These are phyloP conservation scores for Leccinum imitatum DNA, from an alignment of 768 basidiomycete genomes.

Conservation along the genomic window DNA sequence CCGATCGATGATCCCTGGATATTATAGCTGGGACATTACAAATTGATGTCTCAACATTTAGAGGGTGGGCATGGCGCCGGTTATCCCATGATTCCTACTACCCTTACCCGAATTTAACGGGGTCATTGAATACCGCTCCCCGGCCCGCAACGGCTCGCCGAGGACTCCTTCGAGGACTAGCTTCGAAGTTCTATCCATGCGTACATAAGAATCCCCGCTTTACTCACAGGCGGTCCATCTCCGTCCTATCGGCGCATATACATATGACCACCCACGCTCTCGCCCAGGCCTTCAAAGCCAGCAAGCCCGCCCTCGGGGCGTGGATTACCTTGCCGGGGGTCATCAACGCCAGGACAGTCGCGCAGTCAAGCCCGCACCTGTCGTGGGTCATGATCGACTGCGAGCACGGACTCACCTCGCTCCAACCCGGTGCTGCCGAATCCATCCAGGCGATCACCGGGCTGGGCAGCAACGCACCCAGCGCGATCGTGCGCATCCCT, in stretches of 20 bases:
- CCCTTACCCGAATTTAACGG: neutral
- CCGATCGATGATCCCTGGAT: neutral
- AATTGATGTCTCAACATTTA: neutral
- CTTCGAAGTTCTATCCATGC: neutral
- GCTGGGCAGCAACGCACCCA: constrained; percentile 44
- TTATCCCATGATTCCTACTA: neutral
- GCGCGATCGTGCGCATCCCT: constrained; percentile 59
- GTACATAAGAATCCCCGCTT: neutral
- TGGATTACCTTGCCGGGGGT: constrained; percentile 65
- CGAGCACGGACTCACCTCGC: constrained; percentile 61
- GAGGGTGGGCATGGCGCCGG: neutral
- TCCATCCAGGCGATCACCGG: constrained; percentile 53
- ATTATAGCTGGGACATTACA: neutral
- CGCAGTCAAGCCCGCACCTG: constrained; percentile 52
- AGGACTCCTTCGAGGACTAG: constrained; percentile 4
- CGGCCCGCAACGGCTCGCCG: constrained; percentile 1
- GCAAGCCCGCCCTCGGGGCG: constrained; percentile 63
- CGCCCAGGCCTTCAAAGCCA: constrained; percentile 49
- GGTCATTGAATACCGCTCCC: neutral
- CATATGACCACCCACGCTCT: constrained; percentile 56
- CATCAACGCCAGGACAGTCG: constrained; percentile 58
- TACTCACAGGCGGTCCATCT: neutral
- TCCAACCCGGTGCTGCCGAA: constrained; percentile 58
- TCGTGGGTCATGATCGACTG: constrained; percentile 69
- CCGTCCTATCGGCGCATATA: neutral